A percentile compares a stretch with the other conserved stretches of the same genome.
Evolutionary conservation across 352 stramenopile species (phyloP).

Genomic region (Achlya hypogyna): DNA sequence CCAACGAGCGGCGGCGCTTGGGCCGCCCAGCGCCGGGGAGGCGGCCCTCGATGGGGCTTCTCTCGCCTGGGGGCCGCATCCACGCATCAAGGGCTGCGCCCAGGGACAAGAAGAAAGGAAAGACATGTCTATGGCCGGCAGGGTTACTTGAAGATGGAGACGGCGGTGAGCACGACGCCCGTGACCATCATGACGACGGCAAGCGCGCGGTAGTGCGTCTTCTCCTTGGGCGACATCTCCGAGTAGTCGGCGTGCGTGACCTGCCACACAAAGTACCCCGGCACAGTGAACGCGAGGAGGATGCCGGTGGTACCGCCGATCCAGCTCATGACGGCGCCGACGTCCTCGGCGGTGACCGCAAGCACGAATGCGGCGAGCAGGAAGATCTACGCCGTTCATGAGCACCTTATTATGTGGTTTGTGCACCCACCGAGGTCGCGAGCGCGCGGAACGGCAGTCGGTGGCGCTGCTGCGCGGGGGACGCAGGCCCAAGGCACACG

Average conservation of each 20-base stretch:
- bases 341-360: constrained; percentile 45
- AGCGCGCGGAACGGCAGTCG: constrained; percentile 46
- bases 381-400: constrained; percentile 50
- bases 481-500: not conserved
- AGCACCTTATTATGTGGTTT: not conserved
- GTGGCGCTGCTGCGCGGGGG: not conserved
- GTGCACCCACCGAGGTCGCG: not conserved
- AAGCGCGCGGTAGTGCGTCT: not conserved
- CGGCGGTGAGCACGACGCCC: not conserved
- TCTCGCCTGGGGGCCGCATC: too few species aligned
- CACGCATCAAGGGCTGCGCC: too few species aligned
- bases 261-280: constrained; percentile 68
- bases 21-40: too few species aligned
- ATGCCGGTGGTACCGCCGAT: constrained; percentile 64
- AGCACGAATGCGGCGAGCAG: constrained; percentile 54
- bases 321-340: constrained; percentile 69
- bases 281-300: constrained; percentile 57
- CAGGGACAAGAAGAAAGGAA: too few species aligned
- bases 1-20: too few species aligned
- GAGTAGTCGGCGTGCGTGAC: constrained; percentile 9
- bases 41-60: too few species aligned
- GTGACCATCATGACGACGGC: constrained; percentile 15
- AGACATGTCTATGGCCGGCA: too few species aligned
- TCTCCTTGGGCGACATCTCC: not conserved
- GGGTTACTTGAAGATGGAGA: constrained; percentile 12